Evolutionary conservation across 1,139 yeast genomes (phyloP), one percentile per base, ranked within the genome.

Genomic region (Saccharomyces hybrid): DNA sequence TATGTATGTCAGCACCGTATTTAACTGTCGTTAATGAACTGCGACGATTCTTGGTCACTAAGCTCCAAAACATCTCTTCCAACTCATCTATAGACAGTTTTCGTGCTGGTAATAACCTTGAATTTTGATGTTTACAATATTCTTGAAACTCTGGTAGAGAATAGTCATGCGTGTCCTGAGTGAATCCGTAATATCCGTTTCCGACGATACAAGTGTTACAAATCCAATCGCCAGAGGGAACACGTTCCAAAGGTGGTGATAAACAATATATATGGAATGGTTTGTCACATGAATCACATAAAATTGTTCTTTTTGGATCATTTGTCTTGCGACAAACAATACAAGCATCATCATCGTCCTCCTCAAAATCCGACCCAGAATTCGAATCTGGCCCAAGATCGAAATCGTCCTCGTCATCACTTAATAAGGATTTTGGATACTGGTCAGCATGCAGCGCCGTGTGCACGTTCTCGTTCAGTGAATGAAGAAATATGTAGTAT

Each of bases 131-230:
- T 0, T 52, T 52, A 46, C 57, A 48, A 34, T 73, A 86, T 60
- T 77, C 70, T 56, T 78, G 77, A 67, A 90, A 91, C 56, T 85
- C 84, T 0, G 69, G 62, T 23, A 83, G 71, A 0, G 85, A 75
- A 64, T 86, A 88, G 55, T 77, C 76, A 48, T 79, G 75, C 4
- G 78, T 75, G 23, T 85, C 83, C 59, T 88, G 95, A 61, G 86
- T 91, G 68, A 91, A 91, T 0, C 96, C 96, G 66, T 89, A 91
- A 61, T 85, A 93, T 0, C 95, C 95, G 2, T 91, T 86, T 0
- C 96, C 96, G 5, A 87, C 76, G 14, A 91, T 73, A 68, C 98
- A 91, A 57, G 79, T 79, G 51, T 84, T 85, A 68, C 98, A 91
- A 64, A 77, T 85, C 96, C 96, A 90, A 14, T 27, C 47, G 8